A percentile compares a stretch with the other conserved stretches of the same genome.
Conservation (phyloP, 352 stramenopile genomes). For the Globisporangium ultimum region DNA sequence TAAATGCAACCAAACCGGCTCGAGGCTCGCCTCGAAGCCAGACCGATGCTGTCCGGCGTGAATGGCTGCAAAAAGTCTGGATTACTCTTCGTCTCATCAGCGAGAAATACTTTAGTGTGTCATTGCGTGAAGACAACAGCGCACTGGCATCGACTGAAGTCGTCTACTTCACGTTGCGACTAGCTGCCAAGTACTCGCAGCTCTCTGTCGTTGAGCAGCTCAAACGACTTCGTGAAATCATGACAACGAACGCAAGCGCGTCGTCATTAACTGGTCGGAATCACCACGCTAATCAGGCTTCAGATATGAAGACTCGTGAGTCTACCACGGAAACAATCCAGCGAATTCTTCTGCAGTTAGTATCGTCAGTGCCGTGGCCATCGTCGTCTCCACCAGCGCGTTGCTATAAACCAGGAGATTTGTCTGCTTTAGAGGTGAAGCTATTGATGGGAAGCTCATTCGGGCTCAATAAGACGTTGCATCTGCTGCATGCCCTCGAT, state of each 20-base stretch:
- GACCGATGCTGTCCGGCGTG: too few relatives aligned
- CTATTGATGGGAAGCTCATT: constrained; percentile 30
- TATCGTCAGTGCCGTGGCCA: background rate
- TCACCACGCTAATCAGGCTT: background rate
- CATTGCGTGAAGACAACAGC: constrained; percentile 24
- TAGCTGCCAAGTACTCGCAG: constrained; percentile 19
- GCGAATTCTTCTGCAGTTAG: constrained; percentile 12
- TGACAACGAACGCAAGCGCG: constrained; percentile 22
- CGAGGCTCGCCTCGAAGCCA: too few relatives aligned
- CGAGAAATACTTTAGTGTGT: constrained; percentile 72
- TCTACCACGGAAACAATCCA: constrained; percentile 7
- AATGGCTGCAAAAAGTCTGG: constrained; percentile 29
- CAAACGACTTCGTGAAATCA: constrained; percentile 14
- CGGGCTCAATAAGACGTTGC: constrained; percentile 30
- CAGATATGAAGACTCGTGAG: background rate
- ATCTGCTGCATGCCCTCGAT: constrained; percentile 34
- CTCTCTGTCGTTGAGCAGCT: constrained; percentile 2
- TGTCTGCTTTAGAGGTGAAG: constrained; percentile 7
- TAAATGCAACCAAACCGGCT: too few relatives aligned
- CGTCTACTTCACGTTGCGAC: constrained; percentile 41
- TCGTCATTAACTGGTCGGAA: constrained; percentile 3
- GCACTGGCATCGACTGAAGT: constrained; percentile 25
- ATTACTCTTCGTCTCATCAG: constrained; percentile 28
- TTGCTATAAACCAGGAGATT: constrained; percentile 3
- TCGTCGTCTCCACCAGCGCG: constrained; percentile 3